phyloP scores from a whole-genome alignment of 2,329 filamentous ascomycete genomes.

The Talaromyces pinophilus region DNA sequence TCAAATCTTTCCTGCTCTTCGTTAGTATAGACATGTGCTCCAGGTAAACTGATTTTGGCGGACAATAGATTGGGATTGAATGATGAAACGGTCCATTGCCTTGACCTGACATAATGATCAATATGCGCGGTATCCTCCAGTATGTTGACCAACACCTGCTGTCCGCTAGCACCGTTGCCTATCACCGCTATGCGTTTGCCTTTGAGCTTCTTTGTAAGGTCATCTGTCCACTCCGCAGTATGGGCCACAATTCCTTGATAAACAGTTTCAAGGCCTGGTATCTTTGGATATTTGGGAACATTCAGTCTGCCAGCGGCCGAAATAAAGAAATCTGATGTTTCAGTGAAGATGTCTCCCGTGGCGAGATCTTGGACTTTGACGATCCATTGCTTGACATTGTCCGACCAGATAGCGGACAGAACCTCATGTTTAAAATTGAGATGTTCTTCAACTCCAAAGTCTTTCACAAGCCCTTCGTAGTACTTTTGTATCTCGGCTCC shows the following conservation, averaged over 20 bases:
- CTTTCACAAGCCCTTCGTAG: slow-evolving; percentile 8
- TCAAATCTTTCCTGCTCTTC: slow-evolving; percentile 19
- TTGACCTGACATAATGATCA: slow-evolving; percentile 19
- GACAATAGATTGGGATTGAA: slow-evolving; percentile 16
- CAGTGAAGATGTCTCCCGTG: slow-evolving; percentile 10
- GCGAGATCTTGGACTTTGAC: slow-evolving; percentile 12
- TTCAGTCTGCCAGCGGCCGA: slow-evolving; percentile 11
- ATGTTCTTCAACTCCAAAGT: slow-evolving; percentile 4
- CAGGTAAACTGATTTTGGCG: slow-evolving; percentile 11
- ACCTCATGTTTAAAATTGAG: slow-evolving; percentile 12
- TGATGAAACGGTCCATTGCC: slow-evolving; percentile 9
- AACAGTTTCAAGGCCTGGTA: slow-evolving; percentile 7
- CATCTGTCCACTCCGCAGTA: slow-evolving; percentile 17
- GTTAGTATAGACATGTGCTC: slow-evolving; percentile 20
- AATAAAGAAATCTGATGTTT: slow-evolving; percentile 16
- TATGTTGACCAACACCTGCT: slow-evolving; percentile 15
- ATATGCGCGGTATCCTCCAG: slow-evolving; percentile 6
- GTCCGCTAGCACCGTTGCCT: slow-evolving; percentile 18
- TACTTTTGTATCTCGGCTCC: slow-evolving; percentile 17
- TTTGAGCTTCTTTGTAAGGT: slow-evolving; percentile 8
- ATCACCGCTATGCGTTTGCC: slow-evolving; percentile 18
- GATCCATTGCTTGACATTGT: slow-evolving; percentile 9
- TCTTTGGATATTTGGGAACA: slow-evolving; percentile 16
- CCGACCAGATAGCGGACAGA: slow-evolving; percentile 12
- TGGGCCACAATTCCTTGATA: slow-evolving; percentile 14